Base-by-base conservation (phyloP, 169 alveolate species). In the Plasmodium coatneyi region DNA sequence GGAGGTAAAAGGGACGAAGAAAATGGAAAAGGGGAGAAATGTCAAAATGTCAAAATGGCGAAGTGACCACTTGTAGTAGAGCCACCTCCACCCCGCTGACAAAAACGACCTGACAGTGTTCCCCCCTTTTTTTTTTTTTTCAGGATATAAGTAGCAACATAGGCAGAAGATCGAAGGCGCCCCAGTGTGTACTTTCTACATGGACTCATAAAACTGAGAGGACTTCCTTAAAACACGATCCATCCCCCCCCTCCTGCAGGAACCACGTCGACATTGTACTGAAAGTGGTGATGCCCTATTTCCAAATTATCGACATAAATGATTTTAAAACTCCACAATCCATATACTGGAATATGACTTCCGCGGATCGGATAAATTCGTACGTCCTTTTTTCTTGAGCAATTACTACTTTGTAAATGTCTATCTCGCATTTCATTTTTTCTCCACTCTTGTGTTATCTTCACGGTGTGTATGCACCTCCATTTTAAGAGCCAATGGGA, bases 241-340 rank as follows among this genome's bases (percentile, higher is more conserved):
- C 56, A 66, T 66, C 41, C n/a, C 76, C 28, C 87, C 9, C 60
- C 72, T 89, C 60, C 72, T 79, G n/a, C 89, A 89, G 94, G 56
- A 32, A 22, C 32, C 14, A 30, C 39, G 84, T 89, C 81, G 90
- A 89, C 72, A 89, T 89, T 78, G 81, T 89, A 12, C 54, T 89
- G 34, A 89, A 89, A 12, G 94, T 89, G 19, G 90, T 89, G 46
- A 89, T 89, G 86, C 94, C 94, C 10, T 89, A 89, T 79, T 89
- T 89, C 76, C 90, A 89, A 78, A 79, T 89, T 89, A 78, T 89
- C 71, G 94, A 89, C 72, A 79, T 89, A 79, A 79, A 66, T 34
- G 90, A 89, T 79, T 78, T 89, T 78, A 89, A 89, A 39, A 89
- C 94, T 1, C 94, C 94, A 16, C 81, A 84, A 22, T 89, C 94